These are phyloP conservation scores for Aspergillus oerlinghausenensis DNA, from an alignment of 2,329 filamentous ascomycete genomes.

Conservation along the genomic window DNA sequence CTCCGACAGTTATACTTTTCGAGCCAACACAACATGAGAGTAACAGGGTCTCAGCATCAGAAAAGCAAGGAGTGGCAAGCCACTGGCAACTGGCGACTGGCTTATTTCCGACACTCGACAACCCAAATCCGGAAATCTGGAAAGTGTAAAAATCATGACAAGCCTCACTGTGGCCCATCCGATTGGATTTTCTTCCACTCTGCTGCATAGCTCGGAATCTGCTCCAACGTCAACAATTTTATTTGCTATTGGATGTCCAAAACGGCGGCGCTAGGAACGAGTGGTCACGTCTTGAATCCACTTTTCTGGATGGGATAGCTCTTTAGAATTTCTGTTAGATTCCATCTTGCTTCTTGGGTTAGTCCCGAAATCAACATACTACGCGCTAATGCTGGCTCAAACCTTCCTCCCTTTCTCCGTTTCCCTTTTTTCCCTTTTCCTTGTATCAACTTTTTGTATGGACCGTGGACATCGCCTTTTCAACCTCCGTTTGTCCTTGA, in stretches of 20 bases:
- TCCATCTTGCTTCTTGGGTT: slow-evolving; percentile 5
- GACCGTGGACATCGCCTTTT: background rate
- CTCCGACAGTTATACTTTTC: background rate
- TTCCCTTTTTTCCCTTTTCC: background rate
- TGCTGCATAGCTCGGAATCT: slow-evolving; percentile 11
- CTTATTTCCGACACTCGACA: background rate
- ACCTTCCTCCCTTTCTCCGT: background rate
- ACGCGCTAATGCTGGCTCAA: slow-evolving; percentile 6
- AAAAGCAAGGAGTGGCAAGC: background rate
- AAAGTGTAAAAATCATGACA: background rate
- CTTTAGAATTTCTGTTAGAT: slow-evolving; percentile 6
- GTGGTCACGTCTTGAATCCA: slow-evolving; percentile 8
- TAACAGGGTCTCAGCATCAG: background rate
- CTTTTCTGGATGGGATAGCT: background rate
- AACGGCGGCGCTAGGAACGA: slow-evolving; percentile 21
- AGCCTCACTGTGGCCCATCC: slow-evolving; percentile 10
- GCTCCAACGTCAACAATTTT: slow-evolving; percentile 3
- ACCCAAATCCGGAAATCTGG: background rate
- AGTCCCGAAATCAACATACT: slow-evolving; percentile 6
- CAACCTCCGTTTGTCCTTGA: background rate
- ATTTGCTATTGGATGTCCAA: slow-evolving; percentile 8
- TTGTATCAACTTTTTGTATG: background rate
- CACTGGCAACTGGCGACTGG: background rate
- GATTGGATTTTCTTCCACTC: slow-evolving; percentile 14
- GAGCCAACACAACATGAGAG: no score